These are phyloP conservation scores for Scenedesmus sp. DNA, from an alignment of 163 green algal genomes.

Conservation along the genomic window DNA sequence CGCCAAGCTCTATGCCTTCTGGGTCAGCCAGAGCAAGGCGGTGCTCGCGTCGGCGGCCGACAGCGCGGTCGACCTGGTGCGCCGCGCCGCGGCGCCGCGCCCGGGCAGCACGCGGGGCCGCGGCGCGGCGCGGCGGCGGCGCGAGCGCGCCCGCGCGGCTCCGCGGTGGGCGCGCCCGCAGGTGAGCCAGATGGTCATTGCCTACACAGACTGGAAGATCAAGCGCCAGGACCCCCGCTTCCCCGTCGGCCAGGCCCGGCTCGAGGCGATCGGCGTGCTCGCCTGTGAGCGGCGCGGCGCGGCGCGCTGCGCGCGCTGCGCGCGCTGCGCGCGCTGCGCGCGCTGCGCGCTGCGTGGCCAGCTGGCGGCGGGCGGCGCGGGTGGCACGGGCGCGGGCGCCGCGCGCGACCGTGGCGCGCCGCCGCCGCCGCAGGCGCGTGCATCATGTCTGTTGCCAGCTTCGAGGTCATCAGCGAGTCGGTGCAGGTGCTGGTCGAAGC, in stretches of 20 bases:
- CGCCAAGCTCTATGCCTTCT: constrained; percentile 70
- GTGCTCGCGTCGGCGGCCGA: constrained; percentile 74
- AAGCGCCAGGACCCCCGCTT: constrained; percentile 60
- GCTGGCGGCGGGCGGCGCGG: background rate
- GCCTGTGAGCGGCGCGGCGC: constrained; percentile 45
- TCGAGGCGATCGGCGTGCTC: constrained; percentile 74
- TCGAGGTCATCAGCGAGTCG: constrained; percentile 55
- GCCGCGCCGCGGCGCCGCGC: constrained; percentile 39
- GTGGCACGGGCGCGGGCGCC: no score
- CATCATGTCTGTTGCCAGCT: constrained; percentile 57
- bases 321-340: no score
- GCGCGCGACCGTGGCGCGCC: no score
- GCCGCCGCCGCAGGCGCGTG: constrained; percentile 49
- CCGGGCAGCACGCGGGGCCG: no score
- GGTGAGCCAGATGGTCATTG: constrained; percentile 41
- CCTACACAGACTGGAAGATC: constrained; percentile 43
- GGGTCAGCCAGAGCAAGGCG: constrained; percentile 57
- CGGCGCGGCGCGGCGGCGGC: no score
- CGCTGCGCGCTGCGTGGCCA: no score
- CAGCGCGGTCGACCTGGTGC: constrained; percentile 74
- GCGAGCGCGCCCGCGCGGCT: no score
- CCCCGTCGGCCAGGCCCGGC: constrained; percentile 70
- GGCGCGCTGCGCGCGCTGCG: no score
- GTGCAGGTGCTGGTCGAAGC: constrained; percentile 34
- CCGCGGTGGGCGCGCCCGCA: no score